A percentile compares a stretch with the other conserved stretches of the same genome.
These are phyloP conservation scores for Nitzschia inconspicua DNA, from an alignment of 108 stramenopile species.

Conservation along the genomic window DNA sequence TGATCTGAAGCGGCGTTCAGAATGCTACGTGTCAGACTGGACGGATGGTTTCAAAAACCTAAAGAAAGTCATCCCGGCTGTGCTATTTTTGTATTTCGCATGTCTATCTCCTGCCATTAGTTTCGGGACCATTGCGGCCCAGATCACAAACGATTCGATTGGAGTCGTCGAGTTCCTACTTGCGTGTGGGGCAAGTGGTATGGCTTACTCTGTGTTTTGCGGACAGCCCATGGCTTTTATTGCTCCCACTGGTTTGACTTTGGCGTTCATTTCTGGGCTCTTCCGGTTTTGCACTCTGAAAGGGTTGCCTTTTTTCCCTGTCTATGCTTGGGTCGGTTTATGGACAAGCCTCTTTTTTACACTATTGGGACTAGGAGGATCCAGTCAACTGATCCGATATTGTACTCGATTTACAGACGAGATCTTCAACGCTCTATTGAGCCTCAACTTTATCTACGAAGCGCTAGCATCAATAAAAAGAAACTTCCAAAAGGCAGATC, in stretches of 20 bases:
- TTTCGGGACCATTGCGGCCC: conserved; percentile 89
- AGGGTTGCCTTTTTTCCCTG: conserved; percentile 87
- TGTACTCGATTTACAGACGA: conserved; percentile 98
- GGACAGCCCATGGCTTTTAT: conserved; percentile 98
- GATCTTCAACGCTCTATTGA: conserved; percentile 92
- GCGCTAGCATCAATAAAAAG: conserved; percentile 64
- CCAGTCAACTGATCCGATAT: conserved; percentile 82
- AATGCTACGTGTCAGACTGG: conserved; percentile 71
- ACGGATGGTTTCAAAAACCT: conserved; percentile 68
- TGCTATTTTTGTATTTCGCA: conserved; percentile 94
- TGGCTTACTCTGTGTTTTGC: conserved; percentile 79
- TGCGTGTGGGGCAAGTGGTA: conserved; percentile 80
- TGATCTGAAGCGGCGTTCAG: conserved; percentile 45
- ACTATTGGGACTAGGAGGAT: conserved; percentile 72
- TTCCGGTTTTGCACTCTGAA: conserved; percentile 73
- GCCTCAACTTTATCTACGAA: conserved; percentile 94
- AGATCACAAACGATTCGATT: conserved; percentile 85
- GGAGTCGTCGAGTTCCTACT: conserved; percentile 91
- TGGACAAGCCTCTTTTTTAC: conserved; percentile 91
- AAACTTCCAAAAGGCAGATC: conserved; percentile 73
- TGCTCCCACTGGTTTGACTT: conserved; percentile 94
- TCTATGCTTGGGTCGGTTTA: conserved; percentile 93
- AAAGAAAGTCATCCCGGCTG: conserved; percentile 73
- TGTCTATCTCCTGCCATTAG: conserved; percentile 91
- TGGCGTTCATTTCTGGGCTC: conserved; percentile 91